Percentiles rank a stretch among this genome's conserved stretches.
Evolutionary conservation across 208 protist genomes (phyloP).

Genomic region (Novymonas esmeraldas): DNA sequence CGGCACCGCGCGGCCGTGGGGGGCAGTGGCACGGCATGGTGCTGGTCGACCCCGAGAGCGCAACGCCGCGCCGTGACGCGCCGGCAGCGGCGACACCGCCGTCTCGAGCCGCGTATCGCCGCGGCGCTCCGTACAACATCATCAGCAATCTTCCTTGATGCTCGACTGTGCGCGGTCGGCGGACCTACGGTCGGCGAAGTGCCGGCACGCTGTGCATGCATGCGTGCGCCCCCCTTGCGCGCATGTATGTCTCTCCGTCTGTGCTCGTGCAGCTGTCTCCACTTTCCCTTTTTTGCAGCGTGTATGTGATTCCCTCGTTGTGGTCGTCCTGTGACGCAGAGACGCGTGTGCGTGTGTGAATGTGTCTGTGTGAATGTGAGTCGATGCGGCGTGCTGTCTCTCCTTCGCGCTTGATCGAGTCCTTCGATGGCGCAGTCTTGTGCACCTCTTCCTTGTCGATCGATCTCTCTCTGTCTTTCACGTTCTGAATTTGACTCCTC

Average conservation of each 20-base stretch:
- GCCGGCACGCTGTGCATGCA: not conserved
- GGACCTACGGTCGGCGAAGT: not conserved
- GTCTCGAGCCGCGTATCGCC: not conserved
- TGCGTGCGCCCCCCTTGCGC: not conserved
- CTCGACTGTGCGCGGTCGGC: too few species aligned
- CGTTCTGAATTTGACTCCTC: not conserved
- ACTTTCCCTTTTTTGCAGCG: too few species aligned
- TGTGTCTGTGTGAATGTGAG: not conserved
- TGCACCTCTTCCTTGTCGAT: not conserved
- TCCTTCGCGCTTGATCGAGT: too few species aligned
- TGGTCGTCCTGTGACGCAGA: not conserved
- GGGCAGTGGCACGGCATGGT: not conserved
- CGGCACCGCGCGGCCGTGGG: slow-evolving; percentile 1
- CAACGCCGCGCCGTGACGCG: not conserved
- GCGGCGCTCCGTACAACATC: slow-evolving; percentile 25
- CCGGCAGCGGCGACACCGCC: not conserved
- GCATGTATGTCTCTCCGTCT: not conserved
- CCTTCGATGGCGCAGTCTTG: not conserved
- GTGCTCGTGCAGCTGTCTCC: too few species aligned
- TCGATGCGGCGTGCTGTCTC: not conserved
- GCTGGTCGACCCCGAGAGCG: not conserved
- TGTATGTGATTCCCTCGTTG: too few species aligned
- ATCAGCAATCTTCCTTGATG: slow-evolving; percentile 27
- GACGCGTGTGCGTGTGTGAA: not conserved
- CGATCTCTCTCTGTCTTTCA: not conserved